Conservation (phyloP, 2,329 filamentous ascomycete species). For the Colletotrichum tropicicola region DNA sequence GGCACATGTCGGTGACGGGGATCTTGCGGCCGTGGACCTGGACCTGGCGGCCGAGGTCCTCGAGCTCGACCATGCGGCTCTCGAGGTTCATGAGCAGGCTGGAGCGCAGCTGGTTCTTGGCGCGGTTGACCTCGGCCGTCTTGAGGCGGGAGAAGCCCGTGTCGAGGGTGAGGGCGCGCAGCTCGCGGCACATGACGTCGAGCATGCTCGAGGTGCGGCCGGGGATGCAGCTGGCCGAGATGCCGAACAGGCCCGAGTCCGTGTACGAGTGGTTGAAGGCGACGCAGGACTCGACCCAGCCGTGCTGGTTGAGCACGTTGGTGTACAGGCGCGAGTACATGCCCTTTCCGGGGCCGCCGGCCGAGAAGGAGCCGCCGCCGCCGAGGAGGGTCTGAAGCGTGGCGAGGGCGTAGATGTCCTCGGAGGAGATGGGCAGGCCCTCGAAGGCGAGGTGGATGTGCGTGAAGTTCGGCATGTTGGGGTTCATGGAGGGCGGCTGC, state of each 20-base stretch:
- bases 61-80: constrained; percentile 95
- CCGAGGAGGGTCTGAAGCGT: constrained; percentile 96
- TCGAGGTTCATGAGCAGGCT: constrained; percentile 97
- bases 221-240: constrained; percentile 86
- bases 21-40: constrained; percentile 97
- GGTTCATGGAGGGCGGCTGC: constrained; percentile 80
- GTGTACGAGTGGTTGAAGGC: constrained; percentile 98
- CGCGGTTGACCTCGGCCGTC: constrained; percentile 82
- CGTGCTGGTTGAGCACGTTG: constrained; percentile 96
- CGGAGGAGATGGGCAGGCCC: constrained; percentile 86
- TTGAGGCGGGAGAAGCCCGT: constrained; percentile 78
- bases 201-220: constrained; percentile 84
- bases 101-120: constrained; percentile 95
- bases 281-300: constrained; percentile 95
- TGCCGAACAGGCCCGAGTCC: constrained; percentile 94
- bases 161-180: constrained; percentile 80
- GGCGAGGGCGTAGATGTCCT: constrained; percentile 95
- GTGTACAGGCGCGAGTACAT: constrained; percentile 99
- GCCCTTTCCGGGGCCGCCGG: constrained; percentile 95
- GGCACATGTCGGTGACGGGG: constrained; percentile 92
- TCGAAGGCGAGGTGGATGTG: constrained; percentile 98
- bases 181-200: constrained; percentile 92
- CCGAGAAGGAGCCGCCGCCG: constrained; percentile 95
- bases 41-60: constrained; percentile 93
- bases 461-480: constrained; percentile 81